Evolutionary conservation across 345 rosid genomes (phyloP).

Genomic region (Sonneratia caseolaris): DNA sequence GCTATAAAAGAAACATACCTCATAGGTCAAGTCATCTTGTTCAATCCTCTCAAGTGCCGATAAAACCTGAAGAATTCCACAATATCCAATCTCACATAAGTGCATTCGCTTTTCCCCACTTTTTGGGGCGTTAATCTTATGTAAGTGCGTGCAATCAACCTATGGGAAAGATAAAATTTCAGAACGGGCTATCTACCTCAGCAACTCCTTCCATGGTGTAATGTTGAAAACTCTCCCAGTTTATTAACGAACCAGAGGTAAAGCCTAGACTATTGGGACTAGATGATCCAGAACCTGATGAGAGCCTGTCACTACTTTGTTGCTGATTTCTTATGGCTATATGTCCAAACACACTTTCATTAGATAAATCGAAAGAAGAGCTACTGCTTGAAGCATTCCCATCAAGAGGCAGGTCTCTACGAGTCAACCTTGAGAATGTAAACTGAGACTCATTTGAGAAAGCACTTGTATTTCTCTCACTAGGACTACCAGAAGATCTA

Average conservation of each 20-base stretch:
- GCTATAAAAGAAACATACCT: constrained; percentile 33
- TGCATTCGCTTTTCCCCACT: not conserved
- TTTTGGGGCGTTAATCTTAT: not conserved
- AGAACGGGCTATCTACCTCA: constrained; percentile 42
- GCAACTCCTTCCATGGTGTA: constrained; percentile 77
- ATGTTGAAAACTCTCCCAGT: constrained; percentile 41
- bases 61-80: constrained; percentile 41
- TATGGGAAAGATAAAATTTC: not conserved
- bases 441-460: constrained; percentile 20
- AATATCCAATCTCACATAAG: not conserved
- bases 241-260: constrained; percentile 24
- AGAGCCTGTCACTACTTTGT: constrained; percentile 27
- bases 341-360: constrained; percentile 20
- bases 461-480: constrained; percentile 25
- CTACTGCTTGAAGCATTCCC: constrained; percentile 27
- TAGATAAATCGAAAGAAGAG: constrained; percentile 22
- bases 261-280: constrained; percentile 50
- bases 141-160: not conserved
- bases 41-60: constrained; percentile 87
- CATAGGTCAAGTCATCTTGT: constrained; percentile 70
- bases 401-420: constrained; percentile 31
- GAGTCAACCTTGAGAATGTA: constrained; percentile 23
- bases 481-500: constrained; percentile 6
- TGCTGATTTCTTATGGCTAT: constrained; percentile 20
- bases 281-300: constrained; percentile 32